A percentile compares a stretch with the other conserved stretches of the same genome.
Evolutionary conservation across 2,329 filamentous ascomycete genomes (phyloP).

Genomic region (Alternaria gaisen): DNA sequence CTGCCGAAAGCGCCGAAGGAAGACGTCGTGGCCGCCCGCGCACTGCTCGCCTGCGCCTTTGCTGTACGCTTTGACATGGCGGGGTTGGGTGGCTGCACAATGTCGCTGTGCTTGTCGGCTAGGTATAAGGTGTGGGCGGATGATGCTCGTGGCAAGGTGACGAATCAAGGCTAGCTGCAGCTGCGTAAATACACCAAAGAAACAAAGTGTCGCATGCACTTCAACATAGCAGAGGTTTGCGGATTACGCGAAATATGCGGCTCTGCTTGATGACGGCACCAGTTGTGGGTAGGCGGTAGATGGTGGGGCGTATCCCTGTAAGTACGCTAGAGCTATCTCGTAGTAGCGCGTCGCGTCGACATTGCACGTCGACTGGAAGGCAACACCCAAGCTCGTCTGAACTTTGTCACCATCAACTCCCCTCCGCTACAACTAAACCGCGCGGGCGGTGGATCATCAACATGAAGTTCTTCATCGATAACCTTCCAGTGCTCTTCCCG

Average conservation of each 20-base stretch:
- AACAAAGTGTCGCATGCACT: conserved; percentile 2
- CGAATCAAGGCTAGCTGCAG: not conserved
- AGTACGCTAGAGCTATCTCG: conserved; percentile 1
- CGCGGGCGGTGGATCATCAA: conserved; percentile 44
- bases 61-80: conserved; percentile 68
- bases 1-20: conserved; percentile 55
- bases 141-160: not conserved
- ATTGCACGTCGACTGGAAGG: conserved; percentile 15
- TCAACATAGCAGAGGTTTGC: conserved; percentile 1
- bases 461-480: conserved; percentile 84
- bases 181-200: conserved; percentile 8
- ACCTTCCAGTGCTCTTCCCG: conserved; percentile 76
- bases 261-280: conserved; percentile 34
- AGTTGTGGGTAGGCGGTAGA: conserved; percentile 21
- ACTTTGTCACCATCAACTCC: conserved; percentile 23
- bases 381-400: conserved; percentile 15
- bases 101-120: not conserved
- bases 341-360: conserved; percentile 11
- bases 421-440: conserved; percentile 31
- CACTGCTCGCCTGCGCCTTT: conserved; percentile 71
- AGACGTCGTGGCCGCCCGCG: conserved; percentile 61
- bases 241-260: conserved; percentile 22
- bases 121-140: conserved; percentile 1
- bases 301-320: conserved; percentile 23
- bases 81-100: conserved; percentile 3